phyloP scores from a whole-genome alignment of 306 rosid species.

The Prunus campanulata region DNA sequence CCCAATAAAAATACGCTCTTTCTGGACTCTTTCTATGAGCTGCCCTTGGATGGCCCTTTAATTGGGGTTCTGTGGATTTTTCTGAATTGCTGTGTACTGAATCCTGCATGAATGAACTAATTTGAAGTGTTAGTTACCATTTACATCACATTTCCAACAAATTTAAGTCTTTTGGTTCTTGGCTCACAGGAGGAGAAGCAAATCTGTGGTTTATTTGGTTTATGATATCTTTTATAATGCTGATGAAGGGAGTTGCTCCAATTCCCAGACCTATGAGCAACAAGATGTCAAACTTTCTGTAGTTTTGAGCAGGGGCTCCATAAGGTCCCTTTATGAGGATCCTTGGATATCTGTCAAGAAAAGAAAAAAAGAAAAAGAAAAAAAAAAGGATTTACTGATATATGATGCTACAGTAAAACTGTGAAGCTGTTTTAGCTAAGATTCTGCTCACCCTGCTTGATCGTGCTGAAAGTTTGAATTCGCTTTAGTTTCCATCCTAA shows the following conservation, averaged over 20 bases:
- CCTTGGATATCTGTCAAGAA: slow-evolving; percentile 53
- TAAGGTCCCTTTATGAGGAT: slow-evolving; percentile 83
- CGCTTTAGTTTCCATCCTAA: slow-evolving; percentile 64
- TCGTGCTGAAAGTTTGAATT: slow-evolving; percentile 16
- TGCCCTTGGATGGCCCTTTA: not conserved
- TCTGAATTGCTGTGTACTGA: not conserved
- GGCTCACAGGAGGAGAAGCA: slow-evolving; percentile 37
- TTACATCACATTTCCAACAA: not conserved
- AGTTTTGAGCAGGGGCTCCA: slow-evolving; percentile 93
- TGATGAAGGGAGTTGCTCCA: slow-evolving; percentile 94
- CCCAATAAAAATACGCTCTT: slow-evolving; percentile 95
- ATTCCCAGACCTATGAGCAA: slow-evolving; percentile 87
- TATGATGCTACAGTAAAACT: not conserved
- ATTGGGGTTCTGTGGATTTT: not conserved
- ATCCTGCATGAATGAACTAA: slow-evolving; percentile 22
- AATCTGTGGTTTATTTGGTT: slow-evolving; percentile 39
- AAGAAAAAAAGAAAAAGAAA: slow-evolving; percentile 2
- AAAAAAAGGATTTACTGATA: slow-evolving; percentile 2
- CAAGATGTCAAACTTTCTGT: slow-evolving; percentile 72
- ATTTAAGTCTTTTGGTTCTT: not conserved
- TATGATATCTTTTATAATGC: slow-evolving; percentile 78
- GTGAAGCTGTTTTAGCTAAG: not conserved
- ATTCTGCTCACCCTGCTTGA: slow-evolving; percentile 43
- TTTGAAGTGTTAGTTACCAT: not conserved
- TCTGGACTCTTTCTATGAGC: slow-evolving; percentile 44